Evolutionary conservation across 1,139 yeast genomes (phyloP), one percentile per base, ranked within the genome.

Genomic region (Candida pseudoviswanathii): DNA sequence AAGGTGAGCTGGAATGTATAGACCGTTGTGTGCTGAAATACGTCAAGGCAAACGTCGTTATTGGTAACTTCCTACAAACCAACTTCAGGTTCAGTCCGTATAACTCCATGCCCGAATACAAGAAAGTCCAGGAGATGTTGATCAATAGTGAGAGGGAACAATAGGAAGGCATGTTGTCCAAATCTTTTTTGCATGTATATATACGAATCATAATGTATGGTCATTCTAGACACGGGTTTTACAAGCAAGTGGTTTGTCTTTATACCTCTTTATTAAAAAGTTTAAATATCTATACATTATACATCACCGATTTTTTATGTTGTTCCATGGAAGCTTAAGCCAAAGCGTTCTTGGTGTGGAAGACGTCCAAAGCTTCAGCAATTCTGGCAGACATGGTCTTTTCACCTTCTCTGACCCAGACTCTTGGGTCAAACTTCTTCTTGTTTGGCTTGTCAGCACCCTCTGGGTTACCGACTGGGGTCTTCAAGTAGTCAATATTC

Each of bases 401-500:
- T 83, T 94, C 99, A 83, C 99, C 99, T 79, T 92, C 98, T 84
- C 99, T 92, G 63, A 94, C 97, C 99, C 99, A 94, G 77, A 92
- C 98, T 86, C 99, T 94, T 80, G 99, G 99, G 81, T 94, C 99
- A 73, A 90, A 94, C 90, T 78, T 91, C 82, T 92, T 92, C 91
- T 92, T 92, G 88, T 89, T 89, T 81, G 99, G 99, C 84, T 91
- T 89, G 80, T 94, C 98, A 51, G 80, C 95, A 74, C 98, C 99
- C 30, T 94, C 97, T 78, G 99, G 99, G 95, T 94, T 94, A 78
- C 99, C 99, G 68, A 94, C 96, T 75, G 79, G 89, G 51, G 88
- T 60, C 79, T 82, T 64, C 65, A 94, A 74, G 86, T 94, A 94
- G 75, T 92, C 99, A 86, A 94, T 90, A 86, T 92, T 91, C 82